Base-by-base conservation (phyloP, 2,329 filamentous ascomycete species). In the Ceratocystiopsis minuta region DNA sequence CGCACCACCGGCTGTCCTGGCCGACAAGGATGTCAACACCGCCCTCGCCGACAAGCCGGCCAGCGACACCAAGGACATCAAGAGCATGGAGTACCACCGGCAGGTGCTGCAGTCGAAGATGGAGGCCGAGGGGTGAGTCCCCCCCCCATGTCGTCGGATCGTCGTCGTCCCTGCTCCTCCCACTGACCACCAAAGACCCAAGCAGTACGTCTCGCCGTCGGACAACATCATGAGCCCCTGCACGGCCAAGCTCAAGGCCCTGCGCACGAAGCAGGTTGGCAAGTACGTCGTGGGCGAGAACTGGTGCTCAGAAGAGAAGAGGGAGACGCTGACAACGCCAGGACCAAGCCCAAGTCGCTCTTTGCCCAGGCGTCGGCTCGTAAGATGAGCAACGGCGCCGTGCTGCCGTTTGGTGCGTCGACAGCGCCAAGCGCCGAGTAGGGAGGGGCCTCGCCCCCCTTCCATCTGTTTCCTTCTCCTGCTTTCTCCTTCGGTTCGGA, bases 191-290 rank as follows among this genome's bases (percentile, higher is more conserved):
- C 15, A 2, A 40, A 55, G 51, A 38, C 51, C 49, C 48, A 57
- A 52, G 47, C 52, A 49, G 51, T 88, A 87, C 61, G 67, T 87
- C 57, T 87, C 80, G 16, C 84, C 84, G 3, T 87, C 81, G n/a
- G 84, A 92, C 60, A 77, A 75, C 61, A 87, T 92, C 65, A 82
- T 86, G 77, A 86, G 80, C 52, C 84, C 84, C 33, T 86, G 82
- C 60, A 81, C 78, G 16, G 78, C 81, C 59, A 90, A 90, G 69
- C 72, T 90, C 53, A 80, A 70, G 48, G 78, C 80, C 35, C 75
- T 87, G 60, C 80, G 82, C 61, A 82, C 74, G 63, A 86, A 85
- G 66, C 78, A 84, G 54, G 77, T 77, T 48, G 71, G 70, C 62
- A 88, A 86, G 79, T 84, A 67, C 56, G 72, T 68, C 6, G 24